phyloP scores from a whole-genome alignment of 306 rosid genomes.

The Quercus engelmannii region DNA sequence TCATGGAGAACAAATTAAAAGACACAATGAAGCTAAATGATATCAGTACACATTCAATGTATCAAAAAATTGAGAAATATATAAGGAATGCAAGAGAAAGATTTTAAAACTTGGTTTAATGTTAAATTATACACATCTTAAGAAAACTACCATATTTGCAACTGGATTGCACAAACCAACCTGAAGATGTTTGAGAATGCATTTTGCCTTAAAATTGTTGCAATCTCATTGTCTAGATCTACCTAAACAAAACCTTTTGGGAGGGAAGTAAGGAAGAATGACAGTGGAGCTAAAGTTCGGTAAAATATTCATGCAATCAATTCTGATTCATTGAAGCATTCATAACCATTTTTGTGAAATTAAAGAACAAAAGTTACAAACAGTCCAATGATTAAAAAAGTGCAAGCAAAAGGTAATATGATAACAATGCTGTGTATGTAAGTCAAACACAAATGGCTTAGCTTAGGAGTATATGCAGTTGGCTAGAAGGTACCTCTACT shows the following conservation, averaged over 20 bases:
- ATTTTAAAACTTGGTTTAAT: background rate
- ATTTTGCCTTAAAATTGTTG: background rate
- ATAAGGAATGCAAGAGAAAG: background rate
- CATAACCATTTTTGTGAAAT: background rate
- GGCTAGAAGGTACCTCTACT: constrained; percentile 55
- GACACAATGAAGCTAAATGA: background rate
- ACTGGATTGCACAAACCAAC: background rate
- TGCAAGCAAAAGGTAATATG: background rate
- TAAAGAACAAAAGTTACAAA: background rate
- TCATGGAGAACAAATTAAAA: background rate
- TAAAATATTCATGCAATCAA: background rate
- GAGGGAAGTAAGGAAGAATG: background rate
- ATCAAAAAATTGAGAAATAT: background rate
- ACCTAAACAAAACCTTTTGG: background rate
- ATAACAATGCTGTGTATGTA: background rate
- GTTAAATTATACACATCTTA: background rate
- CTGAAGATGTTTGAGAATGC: background rate
- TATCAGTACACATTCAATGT: background rate
- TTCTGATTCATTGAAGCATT: background rate
- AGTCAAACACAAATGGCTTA: background rate
- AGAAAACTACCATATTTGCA: background rate
- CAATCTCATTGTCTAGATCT: background rate
- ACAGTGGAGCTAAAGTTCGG: background rate
- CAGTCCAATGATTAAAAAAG: background rate
- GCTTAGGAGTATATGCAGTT: background rate